Percentiles rank a stretch among this genome's conserved stretches.
Conservation (phyloP, 2,329 filamentous ascomycete genomes). For the Cryphonectria radicalis region DNA sequence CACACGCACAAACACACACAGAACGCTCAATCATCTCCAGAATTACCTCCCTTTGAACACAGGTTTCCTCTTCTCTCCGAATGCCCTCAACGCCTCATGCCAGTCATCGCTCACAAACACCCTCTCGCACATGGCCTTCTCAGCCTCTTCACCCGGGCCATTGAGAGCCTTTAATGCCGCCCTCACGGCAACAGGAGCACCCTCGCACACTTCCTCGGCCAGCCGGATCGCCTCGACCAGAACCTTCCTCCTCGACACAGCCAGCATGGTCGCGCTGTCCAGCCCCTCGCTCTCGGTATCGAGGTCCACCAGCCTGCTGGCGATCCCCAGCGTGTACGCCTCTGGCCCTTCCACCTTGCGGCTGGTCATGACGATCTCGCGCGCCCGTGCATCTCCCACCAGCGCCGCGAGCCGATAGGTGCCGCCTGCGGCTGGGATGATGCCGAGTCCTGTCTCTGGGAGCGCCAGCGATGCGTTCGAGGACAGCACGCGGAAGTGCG, state of each 20-base stretch:
- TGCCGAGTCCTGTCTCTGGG: slow-evolving; percentile 89
- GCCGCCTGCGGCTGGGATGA: slow-evolving; percentile 92
- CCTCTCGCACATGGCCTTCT: slow-evolving; percentile 83
- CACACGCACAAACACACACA: no score
- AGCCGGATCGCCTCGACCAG: slow-evolving; percentile 77
- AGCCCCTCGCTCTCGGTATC: slow-evolving; percentile 50
- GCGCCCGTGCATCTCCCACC: slow-evolving; percentile 79
- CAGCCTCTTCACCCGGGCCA: slow-evolving; percentile 71
- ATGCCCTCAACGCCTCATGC: slow-evolving; percentile 85
- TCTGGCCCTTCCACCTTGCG: slow-evolving; percentile 79
- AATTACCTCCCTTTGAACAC: slow-evolving; percentile 55
- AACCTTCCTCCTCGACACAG: slow-evolving; percentile 67
- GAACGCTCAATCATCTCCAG: no score
- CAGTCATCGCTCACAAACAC: slow-evolving; percentile 86
- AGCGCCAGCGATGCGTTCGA: slow-evolving; percentile 79
- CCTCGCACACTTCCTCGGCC: slow-evolving; percentile 82
- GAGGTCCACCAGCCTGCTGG: slow-evolving; percentile 86
- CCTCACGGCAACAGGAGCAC: slow-evolving; percentile 78
- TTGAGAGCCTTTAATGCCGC: slow-evolving; percentile 80
- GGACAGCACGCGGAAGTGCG: slow-evolving; percentile 84
- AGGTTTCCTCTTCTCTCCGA: slow-evolving; percentile 67
- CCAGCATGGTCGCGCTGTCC: slow-evolving; percentile 45
- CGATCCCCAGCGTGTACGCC: slow-evolving; percentile 88
- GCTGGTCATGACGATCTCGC: slow-evolving; percentile 89
- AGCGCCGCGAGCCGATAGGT: slow-evolving; percentile 84